Evolutionary conservation across 2,329 filamentous ascomycete species (phyloP), one percentile per base, ranked within the genome.

Genomic region (Apiospora saccharicola): DNA sequence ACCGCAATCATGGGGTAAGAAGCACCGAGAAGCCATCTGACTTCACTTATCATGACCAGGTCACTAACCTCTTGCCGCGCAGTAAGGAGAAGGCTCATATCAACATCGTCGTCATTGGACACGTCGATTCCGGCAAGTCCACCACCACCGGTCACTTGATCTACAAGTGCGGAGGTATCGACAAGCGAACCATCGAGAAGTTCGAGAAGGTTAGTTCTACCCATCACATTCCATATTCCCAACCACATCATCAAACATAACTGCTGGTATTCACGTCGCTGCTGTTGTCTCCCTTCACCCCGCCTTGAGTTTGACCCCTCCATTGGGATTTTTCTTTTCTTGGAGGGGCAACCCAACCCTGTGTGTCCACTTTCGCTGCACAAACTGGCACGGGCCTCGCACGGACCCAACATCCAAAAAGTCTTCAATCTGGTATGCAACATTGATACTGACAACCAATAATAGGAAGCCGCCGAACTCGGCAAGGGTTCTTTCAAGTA

Each of bases 401-500:
- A 67, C 53, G 30, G 22, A 30, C 47, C 19, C 24, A 43, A 26
- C 49, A 26, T 34, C 37, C 43, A 49, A 68, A 13, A 57, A 61
- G 16, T 46, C 46, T 22, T 16, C 68, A 26, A 51, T 53, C 44
- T 44, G 24, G 47, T 47, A 12, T 46, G 24, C 24, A 68, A 61
- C 67, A 72, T 46, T 41, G 64, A 43, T 24, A 75, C 75, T 79
- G 71, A 81, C 77, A 70, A 77, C 49, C 64, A 78, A 49, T 78
- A 16, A 86, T 80, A 97, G 95, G 96, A 98, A 95, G 96, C 96
- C 84, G 95, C 95, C 87, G 95, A 98, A 88, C 91, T 98, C 85
- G 96, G 96, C 86, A 99, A 99, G 93, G 96, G 96, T 90, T 98
- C 96, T 86, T 99, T 99, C 96, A 99, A 99, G 92, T 99, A 99